A percentile compares a stretch with the other conserved stretches of the same genome.
These are phyloP conservation scores for Eucalyptus curtisii DNA, from an alignment of 345 rosid species.

Conservation along the genomic window DNA sequence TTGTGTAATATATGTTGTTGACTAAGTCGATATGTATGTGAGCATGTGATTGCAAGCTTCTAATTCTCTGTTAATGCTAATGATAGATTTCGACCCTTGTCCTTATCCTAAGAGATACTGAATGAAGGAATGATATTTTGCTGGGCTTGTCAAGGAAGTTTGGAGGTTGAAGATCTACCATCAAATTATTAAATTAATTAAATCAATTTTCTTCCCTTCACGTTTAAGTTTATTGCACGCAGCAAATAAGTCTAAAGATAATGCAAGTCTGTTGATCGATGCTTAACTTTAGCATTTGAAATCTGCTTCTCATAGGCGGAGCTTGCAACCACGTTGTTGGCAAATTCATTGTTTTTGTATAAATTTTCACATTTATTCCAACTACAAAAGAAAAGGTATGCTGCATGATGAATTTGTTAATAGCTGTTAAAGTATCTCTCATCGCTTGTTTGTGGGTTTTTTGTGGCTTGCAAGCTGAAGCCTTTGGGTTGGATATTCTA, in stretches of 20 bases:
- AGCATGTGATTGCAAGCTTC: neutral
- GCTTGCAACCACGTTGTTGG: neutral
- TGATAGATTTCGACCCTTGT: neutral
- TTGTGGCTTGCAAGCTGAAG: neutral
- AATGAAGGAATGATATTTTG: neutral
- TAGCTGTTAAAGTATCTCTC: neutral
- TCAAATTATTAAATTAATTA: neutral
- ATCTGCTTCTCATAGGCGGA: neutral
- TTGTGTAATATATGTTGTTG: neutral
- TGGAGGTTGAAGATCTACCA: neutral
- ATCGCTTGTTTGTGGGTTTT: neutral
- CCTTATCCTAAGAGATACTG: neutral
- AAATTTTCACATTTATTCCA: neutral
- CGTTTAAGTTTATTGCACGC: neutral
- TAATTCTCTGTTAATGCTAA: neutral
- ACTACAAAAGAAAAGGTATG: neutral
- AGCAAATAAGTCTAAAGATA: neutral
- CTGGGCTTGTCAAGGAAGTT: neutral
- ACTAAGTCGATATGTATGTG: neutral
- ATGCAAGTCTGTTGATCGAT: neutral
- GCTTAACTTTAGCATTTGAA: neutral
- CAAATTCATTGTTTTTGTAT: neutral
- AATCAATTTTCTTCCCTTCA: neutral
- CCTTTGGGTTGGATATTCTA: neutral
- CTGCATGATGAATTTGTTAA: neutral